Conservation (phyloP, 352 stramenopile genomes). For the Phytophthora sansomeana region DNA sequence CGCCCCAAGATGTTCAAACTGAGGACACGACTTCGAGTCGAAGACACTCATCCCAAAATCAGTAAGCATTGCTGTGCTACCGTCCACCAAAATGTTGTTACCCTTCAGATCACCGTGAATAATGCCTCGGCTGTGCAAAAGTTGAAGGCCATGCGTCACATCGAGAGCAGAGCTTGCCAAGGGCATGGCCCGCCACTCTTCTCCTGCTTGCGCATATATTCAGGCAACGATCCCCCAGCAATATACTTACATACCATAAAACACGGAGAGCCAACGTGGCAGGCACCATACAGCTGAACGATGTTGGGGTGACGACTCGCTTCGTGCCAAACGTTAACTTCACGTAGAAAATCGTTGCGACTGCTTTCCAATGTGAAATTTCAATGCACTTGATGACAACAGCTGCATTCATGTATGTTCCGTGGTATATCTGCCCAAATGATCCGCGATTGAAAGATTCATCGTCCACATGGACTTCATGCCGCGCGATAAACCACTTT, state of each 20-base stretch:
- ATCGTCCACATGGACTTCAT: not conserved
- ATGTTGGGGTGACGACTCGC: constrained; percentile 13
- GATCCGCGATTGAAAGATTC: not conserved
- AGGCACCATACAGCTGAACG: constrained; percentile 9
- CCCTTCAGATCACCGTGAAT: constrained; percentile 15
- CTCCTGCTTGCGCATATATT: constrained; percentile 1
- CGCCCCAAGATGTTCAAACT: constrained; percentile 6
- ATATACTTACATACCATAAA: constrained; percentile 20
- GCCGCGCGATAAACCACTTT: constrained; percentile 4
- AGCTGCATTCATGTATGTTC: not conserved
- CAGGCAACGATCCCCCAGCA: not conserved
- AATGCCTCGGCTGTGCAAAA: constrained; percentile 12
- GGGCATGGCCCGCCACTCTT: not conserved
- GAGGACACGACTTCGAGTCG: not conserved
- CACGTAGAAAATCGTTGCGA: constrained; percentile 12
- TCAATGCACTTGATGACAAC: constrained; percentile 13
- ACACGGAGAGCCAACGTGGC: constrained; percentile 7
- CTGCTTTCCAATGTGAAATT: constrained; percentile 5
- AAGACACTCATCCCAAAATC: constrained; percentile 21
- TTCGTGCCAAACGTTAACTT: constrained; percentile 12
- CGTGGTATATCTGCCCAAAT: constrained; percentile 6
- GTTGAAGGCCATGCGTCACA: constrained; percentile 13
- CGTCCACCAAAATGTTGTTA: constrained; percentile 15
- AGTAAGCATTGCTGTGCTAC: constrained; percentile 11
- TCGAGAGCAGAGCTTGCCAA: constrained; percentile 9